These are phyloP conservation scores for Trypanosoma brucei DNA, from an alignment of 208 protist species.

Conservation along the genomic window DNA sequence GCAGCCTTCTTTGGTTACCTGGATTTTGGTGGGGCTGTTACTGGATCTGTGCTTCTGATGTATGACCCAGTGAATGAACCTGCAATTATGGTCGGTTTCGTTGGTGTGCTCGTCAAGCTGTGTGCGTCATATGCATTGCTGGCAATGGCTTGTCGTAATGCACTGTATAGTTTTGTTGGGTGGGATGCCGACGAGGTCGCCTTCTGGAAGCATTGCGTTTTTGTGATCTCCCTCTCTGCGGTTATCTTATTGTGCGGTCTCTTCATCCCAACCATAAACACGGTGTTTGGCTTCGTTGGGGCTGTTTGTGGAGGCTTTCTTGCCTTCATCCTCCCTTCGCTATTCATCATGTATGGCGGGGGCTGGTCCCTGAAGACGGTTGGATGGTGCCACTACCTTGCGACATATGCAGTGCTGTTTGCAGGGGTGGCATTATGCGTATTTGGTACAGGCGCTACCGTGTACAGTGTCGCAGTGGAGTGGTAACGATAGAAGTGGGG, in stretches of 20 bases:
- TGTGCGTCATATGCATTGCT: constrained; percentile 51
- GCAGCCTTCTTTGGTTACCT: constrained; percentile 60
- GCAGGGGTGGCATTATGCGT: constrained; percentile 55
- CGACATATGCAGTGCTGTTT: constrained; percentile 40
- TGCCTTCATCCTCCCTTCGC: constrained; percentile 73
- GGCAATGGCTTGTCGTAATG: constrained; percentile 54
- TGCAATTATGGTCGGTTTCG: constrained; percentile 48
- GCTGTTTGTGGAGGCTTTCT: constrained; percentile 65
- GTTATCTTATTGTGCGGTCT: constrained; percentile 62
- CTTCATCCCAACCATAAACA: constrained; percentile 71
- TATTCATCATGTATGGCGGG: constrained; percentile 69
- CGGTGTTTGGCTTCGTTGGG: constrained; percentile 72
- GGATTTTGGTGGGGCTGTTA: constrained; percentile 42
- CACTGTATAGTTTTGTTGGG: constrained; percentile 43
- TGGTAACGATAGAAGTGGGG: too few relatives aligned
- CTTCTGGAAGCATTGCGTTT: constrained; percentile 42
- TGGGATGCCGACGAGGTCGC: constrained; percentile 52
- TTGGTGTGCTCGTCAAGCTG: constrained; percentile 57
- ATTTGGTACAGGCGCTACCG: constrained; percentile 54
- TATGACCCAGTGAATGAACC: constrained; percentile 54
- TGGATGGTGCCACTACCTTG: constrained; percentile 48
- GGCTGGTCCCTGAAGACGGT: constrained; percentile 46
- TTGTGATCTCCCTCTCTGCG: constrained; percentile 36
- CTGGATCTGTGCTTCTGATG: constrained; percentile 51
- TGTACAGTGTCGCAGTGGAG: too few relatives aligned